A percentile compares a stretch with the other conserved stretches of the same genome.
Evolutionary conservation across 2,329 filamentous ascomycete species (phyloP).

Genomic region (Pseudogymnoascus sp.): DNA sequence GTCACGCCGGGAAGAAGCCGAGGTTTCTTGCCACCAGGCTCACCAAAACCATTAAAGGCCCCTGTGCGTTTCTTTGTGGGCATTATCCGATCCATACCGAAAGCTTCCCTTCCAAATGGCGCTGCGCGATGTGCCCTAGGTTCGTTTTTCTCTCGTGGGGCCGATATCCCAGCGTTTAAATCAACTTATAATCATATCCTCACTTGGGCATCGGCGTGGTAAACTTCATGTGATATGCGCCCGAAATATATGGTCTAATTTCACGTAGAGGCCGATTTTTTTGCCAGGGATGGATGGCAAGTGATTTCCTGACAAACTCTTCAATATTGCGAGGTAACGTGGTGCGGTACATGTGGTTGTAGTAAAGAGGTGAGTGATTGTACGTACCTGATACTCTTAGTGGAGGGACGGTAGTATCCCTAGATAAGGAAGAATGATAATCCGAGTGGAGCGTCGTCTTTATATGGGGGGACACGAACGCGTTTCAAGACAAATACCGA

Average conservation of each 20-base stretch:
- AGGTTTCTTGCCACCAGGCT: neutral
- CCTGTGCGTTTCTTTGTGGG: neutral
- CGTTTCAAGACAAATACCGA: neutral
- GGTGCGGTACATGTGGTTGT: neutral
- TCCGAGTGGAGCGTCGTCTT: neutral
- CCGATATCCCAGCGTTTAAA: neutral
- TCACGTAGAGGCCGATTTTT: neutral
- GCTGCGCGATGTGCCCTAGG: too few species aligned
- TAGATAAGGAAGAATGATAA: constrained; percentile 1
- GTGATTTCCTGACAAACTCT: neutral
- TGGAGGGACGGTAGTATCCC: neutral
- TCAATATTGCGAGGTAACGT: neutral
- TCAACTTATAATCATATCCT: neutral
- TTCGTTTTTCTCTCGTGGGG: neutral
- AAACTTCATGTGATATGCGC: neutral
- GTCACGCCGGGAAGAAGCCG: neutral
- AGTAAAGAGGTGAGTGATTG: neutral
- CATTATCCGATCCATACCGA: neutral
- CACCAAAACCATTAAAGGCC: neutral
- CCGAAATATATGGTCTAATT: neutral
- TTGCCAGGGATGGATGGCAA: neutral
- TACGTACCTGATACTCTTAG: neutral
- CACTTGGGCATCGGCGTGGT: neutral
- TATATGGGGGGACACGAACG: neutral
- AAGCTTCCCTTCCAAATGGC: neutral